phyloP scores from a whole-genome alignment of 2,329 filamentous ascomycete genomes.

The Fusarium sp. region DNA sequence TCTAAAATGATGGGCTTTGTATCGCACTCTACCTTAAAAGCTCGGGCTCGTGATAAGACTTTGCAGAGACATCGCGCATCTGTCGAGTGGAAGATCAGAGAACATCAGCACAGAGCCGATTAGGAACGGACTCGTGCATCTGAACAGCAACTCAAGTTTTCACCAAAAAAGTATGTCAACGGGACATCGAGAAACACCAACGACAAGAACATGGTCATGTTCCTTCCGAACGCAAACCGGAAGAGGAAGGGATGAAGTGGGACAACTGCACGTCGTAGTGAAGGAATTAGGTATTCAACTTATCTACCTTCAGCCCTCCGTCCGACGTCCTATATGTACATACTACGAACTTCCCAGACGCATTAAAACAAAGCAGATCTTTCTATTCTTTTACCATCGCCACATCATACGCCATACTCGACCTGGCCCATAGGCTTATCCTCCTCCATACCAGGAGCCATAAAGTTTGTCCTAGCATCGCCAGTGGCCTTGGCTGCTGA shows the following conservation, averaged over 20 bases:
- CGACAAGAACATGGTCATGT: constrained; percentile 32
- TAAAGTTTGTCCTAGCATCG: constrained; percentile 81
- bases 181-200: not conserved
- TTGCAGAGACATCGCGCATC: constrained; percentile 13
- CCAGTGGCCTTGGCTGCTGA: constrained; percentile 89
- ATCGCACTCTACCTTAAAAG: constrained; percentile 26
- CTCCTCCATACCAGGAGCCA: constrained; percentile 76
- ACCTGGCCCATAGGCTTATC: constrained; percentile 71
- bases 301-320: constrained; percentile 48
- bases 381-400: constrained; percentile 52
- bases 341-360: constrained; percentile 47
- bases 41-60: constrained; percentile 44
- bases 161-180: constrained; percentile 18
- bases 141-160: not conserved
- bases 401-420: constrained; percentile 65
- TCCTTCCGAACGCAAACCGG: constrained; percentile 31
- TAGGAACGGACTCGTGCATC: constrained; percentile 31
- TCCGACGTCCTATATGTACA: constrained; percentile 55
- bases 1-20: constrained; percentile 39
- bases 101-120: constrained; percentile 30
- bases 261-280: constrained; percentile 30
- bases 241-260: constrained; percentile 8
- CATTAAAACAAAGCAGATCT: constrained; percentile 49
- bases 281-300: constrained; percentile 45
- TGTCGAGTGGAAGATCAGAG: constrained; percentile 42